Percentiles rank a stretch among this genome's conserved stretches.
phyloP scores from a whole-genome alignment of 306 rosid species.

The Adenanthera pavonina region DNA sequence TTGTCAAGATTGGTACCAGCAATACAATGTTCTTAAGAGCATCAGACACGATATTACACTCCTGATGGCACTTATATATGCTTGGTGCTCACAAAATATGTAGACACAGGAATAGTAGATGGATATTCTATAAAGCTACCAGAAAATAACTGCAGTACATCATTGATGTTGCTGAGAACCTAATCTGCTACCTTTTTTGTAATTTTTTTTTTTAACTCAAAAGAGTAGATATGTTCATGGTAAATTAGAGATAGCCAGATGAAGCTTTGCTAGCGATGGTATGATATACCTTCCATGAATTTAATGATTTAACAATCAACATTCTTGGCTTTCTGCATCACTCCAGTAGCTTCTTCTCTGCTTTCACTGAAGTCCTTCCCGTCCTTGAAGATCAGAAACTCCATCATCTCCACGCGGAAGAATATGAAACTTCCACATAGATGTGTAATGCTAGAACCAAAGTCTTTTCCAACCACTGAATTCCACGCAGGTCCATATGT shows the following conservation, averaged over 20 bases:
- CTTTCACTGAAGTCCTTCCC: conserved; percentile 58
- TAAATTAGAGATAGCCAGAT: conserved; percentile 5
- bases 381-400: conserved; percentile 78
- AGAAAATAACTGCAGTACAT: neutral
- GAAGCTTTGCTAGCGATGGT: conserved; percentile 5
- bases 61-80: neutral
- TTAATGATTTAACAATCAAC: conserved; percentile 33
- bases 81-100: neutral
- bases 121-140: neutral
- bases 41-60: neutral
- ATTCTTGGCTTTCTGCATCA: conserved; percentile 38
- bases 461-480: conserved; percentile 72
- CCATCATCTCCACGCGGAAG: conserved; percentile 66
- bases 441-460: conserved; percentile 77
- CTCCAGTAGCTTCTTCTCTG: conserved; percentile 59
- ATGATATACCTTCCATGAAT: neutral
- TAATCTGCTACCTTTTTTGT: neutral
- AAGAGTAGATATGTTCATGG: conserved; percentile 13
- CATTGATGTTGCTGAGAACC: neutral
- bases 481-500: conserved; percentile 74
- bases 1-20: neutral
- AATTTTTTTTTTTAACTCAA: neutral
- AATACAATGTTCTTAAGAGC: conserved; percentile 7
- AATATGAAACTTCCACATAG: conserved; percentile 66
- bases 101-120: neutral